Base-by-base conservation (phyloP, 2,329 filamentous ascomycete genomes). In the Aspergillus sp. region DNA sequence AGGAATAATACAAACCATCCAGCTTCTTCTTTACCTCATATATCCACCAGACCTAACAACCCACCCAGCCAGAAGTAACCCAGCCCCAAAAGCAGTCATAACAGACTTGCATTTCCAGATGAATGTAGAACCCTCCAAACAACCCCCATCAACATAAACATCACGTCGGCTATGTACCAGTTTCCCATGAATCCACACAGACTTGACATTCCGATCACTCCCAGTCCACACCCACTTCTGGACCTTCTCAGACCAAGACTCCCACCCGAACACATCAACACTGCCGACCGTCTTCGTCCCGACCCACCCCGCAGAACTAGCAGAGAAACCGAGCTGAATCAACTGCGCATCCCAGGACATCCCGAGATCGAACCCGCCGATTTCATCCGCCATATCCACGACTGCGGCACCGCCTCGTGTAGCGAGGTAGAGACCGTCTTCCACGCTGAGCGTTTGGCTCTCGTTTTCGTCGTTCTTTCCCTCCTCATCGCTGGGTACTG, bases 181-280 rank as follows among this genome's bases (percentile, higher is more conserved):
- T 50, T 82, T 71, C 3, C 93, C 93, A 61, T 77, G 82, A 2
- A 97, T 90, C 91, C 91, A 98, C 5, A 98, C 93, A 54, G 77
- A 82, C 56, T 77, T 77, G 3, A 90, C 91, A 65, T 97, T 97
- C 54, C 91, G 76, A 68, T 97, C 93, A 71, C 97, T 90, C 0
- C 93, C 93, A 52, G 81, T 86, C 69, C 87, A 98, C 48, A 97
- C 74, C 93, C 93, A 98, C 74, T 98, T 98, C 41, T 88, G 87
- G 8, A 97, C 70, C 59, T 75, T 81, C 58, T 97, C 88, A 33
- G 85, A 81, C 88, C 87, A 94, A n/a, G 61, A 79, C 76, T 97
- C 91, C 79, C 85, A 89, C 1, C 90, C 90, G 72, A 96, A 98
- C 0, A 96, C 66, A 66, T 96, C 90, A 0, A 96, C 88, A 37